Conservation (phyloP, 2,329 filamentous ascomycete genomes). For the Paramyrothecium roridum region DNA sequence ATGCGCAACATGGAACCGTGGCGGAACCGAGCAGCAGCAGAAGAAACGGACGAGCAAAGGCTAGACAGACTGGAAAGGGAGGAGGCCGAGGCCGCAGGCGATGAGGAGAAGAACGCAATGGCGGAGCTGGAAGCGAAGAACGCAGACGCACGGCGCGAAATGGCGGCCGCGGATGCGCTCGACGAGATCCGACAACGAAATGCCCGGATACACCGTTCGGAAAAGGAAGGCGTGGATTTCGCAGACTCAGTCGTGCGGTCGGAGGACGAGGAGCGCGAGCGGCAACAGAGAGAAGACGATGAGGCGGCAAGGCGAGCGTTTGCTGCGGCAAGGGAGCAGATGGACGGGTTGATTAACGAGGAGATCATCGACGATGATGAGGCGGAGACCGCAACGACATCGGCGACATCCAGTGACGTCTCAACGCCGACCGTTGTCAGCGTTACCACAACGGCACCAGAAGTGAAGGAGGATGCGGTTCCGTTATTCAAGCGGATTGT, state of each 20-base stretch:
- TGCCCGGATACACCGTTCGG: constrained; percentile 76
- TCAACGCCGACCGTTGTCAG: not conserved
- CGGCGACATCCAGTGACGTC: not conserved
- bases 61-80: constrained; percentile 81
- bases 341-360: constrained; percentile 42
- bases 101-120: constrained; percentile 85
- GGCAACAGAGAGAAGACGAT: constrained; percentile 76
- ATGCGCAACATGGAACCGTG: constrained; percentile 93
- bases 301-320: constrained; percentile 81
- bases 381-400: constrained; percentile 6
- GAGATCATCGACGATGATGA: constrained; percentile 28
- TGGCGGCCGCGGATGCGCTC: constrained; percentile 92
- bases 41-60: constrained; percentile 83
- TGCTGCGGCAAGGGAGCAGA: constrained; percentile 55
- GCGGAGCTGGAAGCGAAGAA: constrained; percentile 93
- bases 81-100: constrained; percentile 59
- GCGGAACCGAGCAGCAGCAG: constrained; percentile 59
- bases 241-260: constrained; percentile 50
- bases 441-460: constrained; percentile 12
- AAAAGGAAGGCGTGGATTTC: constrained; percentile 63
- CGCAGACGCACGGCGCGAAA: constrained; percentile 86
- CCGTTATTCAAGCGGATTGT: constrained; percentile 71
- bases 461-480: constrained; percentile 32
- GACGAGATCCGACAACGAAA: constrained; percentile 94
- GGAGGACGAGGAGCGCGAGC: constrained; percentile 57